Percentiles rank a stretch among this genome's conserved stretches.
These are phyloP conservation scores for Mortierella claussenii DNA, from an alignment of 192 early-diverging fungal species.

Conservation along the genomic window DNA sequence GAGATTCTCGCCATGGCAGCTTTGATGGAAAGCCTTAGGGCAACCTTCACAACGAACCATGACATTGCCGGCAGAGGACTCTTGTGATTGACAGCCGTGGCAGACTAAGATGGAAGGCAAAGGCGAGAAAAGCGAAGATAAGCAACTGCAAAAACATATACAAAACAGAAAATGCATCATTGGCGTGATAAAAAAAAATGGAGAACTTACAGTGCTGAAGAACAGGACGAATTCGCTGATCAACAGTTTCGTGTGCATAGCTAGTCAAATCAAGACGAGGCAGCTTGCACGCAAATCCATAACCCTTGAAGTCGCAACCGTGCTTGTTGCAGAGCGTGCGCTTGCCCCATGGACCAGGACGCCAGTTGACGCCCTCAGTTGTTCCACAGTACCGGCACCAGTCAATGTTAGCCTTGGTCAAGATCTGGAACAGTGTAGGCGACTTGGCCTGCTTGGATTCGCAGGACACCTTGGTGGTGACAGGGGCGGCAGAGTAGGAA, in stretches of 20 bases:
- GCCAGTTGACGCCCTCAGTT: conserved; percentile 89
- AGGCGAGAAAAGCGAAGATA: too few species aligned
- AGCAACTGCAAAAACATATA: conserved; percentile 5
- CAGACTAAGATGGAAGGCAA: conserved; percentile 59
- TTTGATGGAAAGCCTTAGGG: conserved; percentile 82
- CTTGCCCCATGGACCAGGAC: conserved; percentile 95
- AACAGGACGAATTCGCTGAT: conserved; percentile 84
- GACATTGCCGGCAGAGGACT: conserved; percentile 67
- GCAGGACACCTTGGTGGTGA: neutral
- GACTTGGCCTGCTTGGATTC: conserved; percentile 30
- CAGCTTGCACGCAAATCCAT: conserved; percentile 90
- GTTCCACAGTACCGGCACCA: conserved; percentile 96
- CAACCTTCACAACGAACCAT: conserved; percentile 89
- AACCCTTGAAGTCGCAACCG: conserved; percentile 96
- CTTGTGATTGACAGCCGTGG: conserved; percentile 77
- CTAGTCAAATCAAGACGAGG: conserved; percentile 84
- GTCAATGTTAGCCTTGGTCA: conserved; percentile 72
- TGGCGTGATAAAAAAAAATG: neutral
- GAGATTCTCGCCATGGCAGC: conserved; percentile 60
- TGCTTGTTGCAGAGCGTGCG: conserved; percentile 96
- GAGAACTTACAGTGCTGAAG: conserved; percentile 81
- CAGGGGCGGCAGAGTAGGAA: neutral
- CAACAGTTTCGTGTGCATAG: conserved; percentile 79
- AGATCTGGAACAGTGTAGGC: conserved; percentile 72
- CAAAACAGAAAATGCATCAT: conserved; percentile 1